Percentiles rank a stretch among this genome's conserved stretches.
Conservation (phyloP, 345 rosid species). For the Cardiospermum halicacabum region DNA sequence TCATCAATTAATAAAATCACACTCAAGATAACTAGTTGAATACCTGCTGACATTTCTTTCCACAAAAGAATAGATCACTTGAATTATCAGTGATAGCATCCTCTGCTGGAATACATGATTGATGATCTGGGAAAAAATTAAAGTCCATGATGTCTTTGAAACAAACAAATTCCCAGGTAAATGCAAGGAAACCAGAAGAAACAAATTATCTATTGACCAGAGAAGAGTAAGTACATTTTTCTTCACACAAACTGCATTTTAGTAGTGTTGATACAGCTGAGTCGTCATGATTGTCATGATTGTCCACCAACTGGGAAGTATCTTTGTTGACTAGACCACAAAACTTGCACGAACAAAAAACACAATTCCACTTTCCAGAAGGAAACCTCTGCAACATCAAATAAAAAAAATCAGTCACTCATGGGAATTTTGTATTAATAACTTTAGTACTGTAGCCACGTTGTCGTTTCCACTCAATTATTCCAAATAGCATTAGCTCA, state of each 20-base stretch:
- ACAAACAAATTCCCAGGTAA: slow-evolving; percentile 11
- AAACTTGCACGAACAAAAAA: slow-evolving; percentile 82
- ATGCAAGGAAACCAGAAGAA: slow-evolving; percentile 7
- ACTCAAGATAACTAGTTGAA: slow-evolving; percentile 3
- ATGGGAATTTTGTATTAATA: background rate
- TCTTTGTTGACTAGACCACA: slow-evolving; percentile 50
- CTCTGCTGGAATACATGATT: slow-evolving; percentile 39
- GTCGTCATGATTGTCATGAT: slow-evolving; percentile 21
- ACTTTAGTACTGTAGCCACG: background rate
- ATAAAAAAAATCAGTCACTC: slow-evolving; percentile 9
- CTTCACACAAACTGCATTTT: slow-evolving; percentile 65
- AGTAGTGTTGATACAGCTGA: slow-evolving; percentile 24
- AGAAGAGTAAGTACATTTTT: slow-evolving; percentile 57
- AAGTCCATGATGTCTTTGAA: slow-evolving; percentile 14
- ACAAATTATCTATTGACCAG: slow-evolving; percentile 13
- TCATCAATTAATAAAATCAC: background rate
- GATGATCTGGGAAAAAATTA: slow-evolving; percentile 57
- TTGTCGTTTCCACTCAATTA: background rate
- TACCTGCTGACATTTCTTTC: slow-evolving; percentile 84
- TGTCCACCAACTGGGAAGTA: slow-evolving; percentile 22
- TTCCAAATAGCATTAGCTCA: background rate
- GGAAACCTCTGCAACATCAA: slow-evolving; percentile 63
- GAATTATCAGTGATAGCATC: slow-evolving; percentile 28
- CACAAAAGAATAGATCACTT: slow-evolving; percentile 52
- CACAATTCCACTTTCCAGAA: slow-evolving; percentile 83